Evolutionary conservation across 2,329 filamentous ascomycete genomes (phyloP).

Genomic region (Aspergillus eucalypticola): DNA sequence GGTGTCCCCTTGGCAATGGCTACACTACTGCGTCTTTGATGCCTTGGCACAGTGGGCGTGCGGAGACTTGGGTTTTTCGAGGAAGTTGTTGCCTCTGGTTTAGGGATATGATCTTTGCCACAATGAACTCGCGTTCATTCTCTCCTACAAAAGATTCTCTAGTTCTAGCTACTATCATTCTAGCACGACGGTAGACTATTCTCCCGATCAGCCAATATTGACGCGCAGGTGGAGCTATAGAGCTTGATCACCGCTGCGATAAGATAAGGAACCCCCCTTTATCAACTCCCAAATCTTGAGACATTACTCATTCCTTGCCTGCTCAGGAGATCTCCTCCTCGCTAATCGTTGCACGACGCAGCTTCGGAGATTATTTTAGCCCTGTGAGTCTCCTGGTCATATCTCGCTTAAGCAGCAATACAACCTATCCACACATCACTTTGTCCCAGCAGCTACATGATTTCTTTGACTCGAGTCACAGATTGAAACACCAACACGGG

Average conservation of each 20-base stretch:
- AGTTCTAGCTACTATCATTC: too few relatives aligned
- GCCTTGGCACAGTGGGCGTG: too few relatives aligned
- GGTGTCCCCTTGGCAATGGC: not conserved
- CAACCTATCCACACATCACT: not conserved
- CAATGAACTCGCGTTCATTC: too few relatives aligned
- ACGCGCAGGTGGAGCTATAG: too few relatives aligned
- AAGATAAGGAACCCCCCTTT: not conserved
- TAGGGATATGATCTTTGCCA: too few relatives aligned
- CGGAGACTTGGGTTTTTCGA: too few relatives aligned
- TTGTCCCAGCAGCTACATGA: too few relatives aligned
- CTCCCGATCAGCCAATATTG: too few relatives aligned
- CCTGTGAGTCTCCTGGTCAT: not conserved
- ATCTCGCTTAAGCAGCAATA: not conserved
- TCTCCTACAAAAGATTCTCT: too few relatives aligned
- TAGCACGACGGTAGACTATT: too few relatives aligned
- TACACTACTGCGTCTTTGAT: not conserved
- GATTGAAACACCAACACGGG: not conserved
- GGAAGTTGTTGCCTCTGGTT: too few relatives aligned
- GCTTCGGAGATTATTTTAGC: not conserved
- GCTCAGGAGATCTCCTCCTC: not conserved
- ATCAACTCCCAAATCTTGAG: not conserved
- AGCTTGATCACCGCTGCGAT: not conserved
- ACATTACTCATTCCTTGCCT: not conserved
- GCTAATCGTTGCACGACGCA: not conserved
- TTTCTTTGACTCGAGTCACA: not conserved